These are phyloP conservation scores for Kitagawia praeruptora DNA, from an alignment of 129 eudicot genomes.

Conservation along the genomic window DNA sequence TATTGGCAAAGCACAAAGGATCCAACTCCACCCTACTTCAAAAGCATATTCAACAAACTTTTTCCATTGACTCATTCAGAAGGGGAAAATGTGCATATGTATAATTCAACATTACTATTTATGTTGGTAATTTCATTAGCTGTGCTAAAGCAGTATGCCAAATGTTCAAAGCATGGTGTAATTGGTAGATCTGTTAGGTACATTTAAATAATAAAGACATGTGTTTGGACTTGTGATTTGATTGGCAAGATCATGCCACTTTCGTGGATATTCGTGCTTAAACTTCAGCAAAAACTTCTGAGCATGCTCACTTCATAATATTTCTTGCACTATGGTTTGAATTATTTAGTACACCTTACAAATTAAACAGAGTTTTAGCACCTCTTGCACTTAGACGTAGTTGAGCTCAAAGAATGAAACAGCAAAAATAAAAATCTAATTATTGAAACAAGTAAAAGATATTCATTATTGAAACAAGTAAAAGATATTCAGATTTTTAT, in stretches of 20 bases:
- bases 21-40: neutral
- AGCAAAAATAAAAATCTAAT: neutral
- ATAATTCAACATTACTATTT: neutral
- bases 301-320: neutral
- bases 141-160: neutral
- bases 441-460: neutral
- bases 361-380: neutral
- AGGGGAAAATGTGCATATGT: no score
- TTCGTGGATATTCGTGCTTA: neutral
- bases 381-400: neutral
- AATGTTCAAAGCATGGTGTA: neutral
- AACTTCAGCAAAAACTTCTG: neutral
- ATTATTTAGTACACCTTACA: neutral
- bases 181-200: neutral
- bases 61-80: no score
- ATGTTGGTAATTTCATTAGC: neutral
- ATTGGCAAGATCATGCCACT: neutral
- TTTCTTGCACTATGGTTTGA: neutral
- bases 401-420: neutral
- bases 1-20: neutral
- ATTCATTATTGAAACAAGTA: neutral
- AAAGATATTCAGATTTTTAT: neutral
- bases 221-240: neutral
- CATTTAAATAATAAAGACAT: neutral
- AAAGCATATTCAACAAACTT: neutral